Percentiles rank a stretch among this genome's conserved stretches.
These are phyloP conservation scores for Lichina pygmaea DNA, from an alignment of 495 filamentous ascomycete genomes.

Conservation along the genomic window DNA sequence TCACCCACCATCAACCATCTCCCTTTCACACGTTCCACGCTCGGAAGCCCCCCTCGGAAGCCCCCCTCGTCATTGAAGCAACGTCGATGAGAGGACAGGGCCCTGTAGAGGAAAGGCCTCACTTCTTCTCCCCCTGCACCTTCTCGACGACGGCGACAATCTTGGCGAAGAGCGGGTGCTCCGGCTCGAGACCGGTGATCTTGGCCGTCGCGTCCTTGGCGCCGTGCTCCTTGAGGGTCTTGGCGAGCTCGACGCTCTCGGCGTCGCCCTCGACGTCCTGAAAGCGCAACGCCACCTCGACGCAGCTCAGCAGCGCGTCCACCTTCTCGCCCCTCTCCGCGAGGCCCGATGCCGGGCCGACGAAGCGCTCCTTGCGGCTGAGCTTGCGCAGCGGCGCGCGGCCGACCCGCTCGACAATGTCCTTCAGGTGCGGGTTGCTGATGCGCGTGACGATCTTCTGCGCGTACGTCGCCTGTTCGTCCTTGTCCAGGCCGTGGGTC, in stretches of 20 bases:
- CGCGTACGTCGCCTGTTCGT: slow-evolving; percentile 73
- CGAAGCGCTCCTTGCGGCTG: slow-evolving; percentile 75
- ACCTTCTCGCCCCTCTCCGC: slow-evolving; percentile 49
- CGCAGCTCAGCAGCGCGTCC: slow-evolving; percentile 39
- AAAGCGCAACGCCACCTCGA: slow-evolving; percentile 77
- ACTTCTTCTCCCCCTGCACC: slow-evolving; percentile 25
- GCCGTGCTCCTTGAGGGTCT: slow-evolving; percentile 44
- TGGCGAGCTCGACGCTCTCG: slow-evolving; percentile 56
- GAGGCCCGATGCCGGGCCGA: slow-evolving; percentile 67
- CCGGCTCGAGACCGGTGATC: slow-evolving; percentile 46
- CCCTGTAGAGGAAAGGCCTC: no score
- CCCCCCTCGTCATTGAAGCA: no score
- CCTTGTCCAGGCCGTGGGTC: slow-evolving; percentile 52
- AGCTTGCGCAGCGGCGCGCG: slow-evolving; percentile 87
- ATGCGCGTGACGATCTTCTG: slow-evolving; percentile 79
- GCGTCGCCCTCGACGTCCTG: slow-evolving; percentile 75
- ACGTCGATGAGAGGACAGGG: no score
- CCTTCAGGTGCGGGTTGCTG: slow-evolving; percentile 81
- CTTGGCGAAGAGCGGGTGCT: slow-evolving; percentile 42
- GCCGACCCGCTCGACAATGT: slow-evolving; percentile 81
- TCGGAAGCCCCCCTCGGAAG: no score
- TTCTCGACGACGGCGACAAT: slow-evolving; percentile 49
- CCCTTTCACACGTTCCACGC: no score
- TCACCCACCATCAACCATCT: no score
- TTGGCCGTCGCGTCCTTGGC: slow-evolving; percentile 40